phyloP scores from a whole-genome alignment of 2,329 filamentous ascomycete genomes.

The Penicillium aurantiogriseum region DNA sequence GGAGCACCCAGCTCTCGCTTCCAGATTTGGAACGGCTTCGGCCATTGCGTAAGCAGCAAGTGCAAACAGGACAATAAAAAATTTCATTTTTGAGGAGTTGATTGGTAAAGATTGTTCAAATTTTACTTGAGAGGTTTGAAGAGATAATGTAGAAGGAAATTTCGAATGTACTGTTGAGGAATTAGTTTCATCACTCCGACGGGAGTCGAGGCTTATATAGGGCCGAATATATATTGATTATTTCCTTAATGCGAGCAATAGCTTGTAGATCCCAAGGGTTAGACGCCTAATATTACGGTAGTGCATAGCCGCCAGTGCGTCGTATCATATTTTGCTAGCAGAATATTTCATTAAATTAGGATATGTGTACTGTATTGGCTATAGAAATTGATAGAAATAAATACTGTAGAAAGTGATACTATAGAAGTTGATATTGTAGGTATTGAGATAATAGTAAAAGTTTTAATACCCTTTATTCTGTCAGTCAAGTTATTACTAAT shows the following conservation, averaged over 20 bases:
- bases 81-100: background rate
- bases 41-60: constrained; percentile 4
- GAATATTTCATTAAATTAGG: background rate
- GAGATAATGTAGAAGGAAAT: background rate
- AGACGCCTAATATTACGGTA: background rate
- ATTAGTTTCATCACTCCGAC: background rate
- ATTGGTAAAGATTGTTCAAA: too few relatives aligned
- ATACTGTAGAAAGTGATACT: background rate
- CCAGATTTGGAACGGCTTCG: constrained; percentile 44
- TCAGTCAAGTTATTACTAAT: too few relatives aligned
- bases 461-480: too few relatives aligned
- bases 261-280: background rate
- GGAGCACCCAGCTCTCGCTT: constrained; percentile 8
- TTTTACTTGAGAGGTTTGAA: background rate
- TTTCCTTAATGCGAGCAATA: background rate
- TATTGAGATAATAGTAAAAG: too few relatives aligned
- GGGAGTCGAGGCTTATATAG: background rate
- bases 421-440: too few relatives aligned
- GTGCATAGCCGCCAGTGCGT: background rate
- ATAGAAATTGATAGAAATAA: background rate
- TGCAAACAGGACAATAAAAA: constrained; percentile 1
- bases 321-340: background rate
- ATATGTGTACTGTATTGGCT: background rate
- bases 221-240: background rate
- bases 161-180: too few relatives aligned